These are phyloP conservation scores for Teunomyces pallodes DNA, from an alignment of 805 yeast species.

Conservation along the genomic window DNA sequence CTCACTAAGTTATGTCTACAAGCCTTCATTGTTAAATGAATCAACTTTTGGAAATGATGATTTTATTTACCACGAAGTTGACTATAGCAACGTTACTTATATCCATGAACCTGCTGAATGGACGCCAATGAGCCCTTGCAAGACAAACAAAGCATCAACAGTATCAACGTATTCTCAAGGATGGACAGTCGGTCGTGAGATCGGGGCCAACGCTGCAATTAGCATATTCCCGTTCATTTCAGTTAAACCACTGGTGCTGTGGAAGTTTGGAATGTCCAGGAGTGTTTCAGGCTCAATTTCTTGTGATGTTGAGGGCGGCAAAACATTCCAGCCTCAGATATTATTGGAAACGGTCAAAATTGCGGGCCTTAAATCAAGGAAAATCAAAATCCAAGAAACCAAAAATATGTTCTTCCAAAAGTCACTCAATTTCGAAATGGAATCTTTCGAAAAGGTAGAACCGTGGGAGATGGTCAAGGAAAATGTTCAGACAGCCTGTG, in stretches of 20 bases:
- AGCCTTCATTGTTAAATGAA: background rate
- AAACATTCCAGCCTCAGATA: constrained; percentile 1
- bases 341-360: background rate
- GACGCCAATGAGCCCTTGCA: background rate
- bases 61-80: background rate
- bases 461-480: background rate
- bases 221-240: background rate
- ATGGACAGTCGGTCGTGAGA: background rate
- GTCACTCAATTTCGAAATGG: background rate
- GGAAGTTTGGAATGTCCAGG: background rate
- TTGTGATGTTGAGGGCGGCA: background rate
- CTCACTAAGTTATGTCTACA: background rate
- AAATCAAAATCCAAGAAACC: background rate
- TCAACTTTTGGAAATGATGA: background rate
- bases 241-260: background rate
- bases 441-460: background rate
- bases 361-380: background rate
- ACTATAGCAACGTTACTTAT: background rate
- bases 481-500: constrained; percentile 1
- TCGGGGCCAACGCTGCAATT: background rate
- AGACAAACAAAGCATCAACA: background rate
- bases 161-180: background rate
- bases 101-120: background rate
- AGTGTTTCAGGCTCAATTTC: constrained; percentile 1
- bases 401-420: background rate